Evolutionary conservation across 2,329 filamentous ascomycete species (phyloP).

Genomic region (Myriosclerotinia scirpicola): DNA sequence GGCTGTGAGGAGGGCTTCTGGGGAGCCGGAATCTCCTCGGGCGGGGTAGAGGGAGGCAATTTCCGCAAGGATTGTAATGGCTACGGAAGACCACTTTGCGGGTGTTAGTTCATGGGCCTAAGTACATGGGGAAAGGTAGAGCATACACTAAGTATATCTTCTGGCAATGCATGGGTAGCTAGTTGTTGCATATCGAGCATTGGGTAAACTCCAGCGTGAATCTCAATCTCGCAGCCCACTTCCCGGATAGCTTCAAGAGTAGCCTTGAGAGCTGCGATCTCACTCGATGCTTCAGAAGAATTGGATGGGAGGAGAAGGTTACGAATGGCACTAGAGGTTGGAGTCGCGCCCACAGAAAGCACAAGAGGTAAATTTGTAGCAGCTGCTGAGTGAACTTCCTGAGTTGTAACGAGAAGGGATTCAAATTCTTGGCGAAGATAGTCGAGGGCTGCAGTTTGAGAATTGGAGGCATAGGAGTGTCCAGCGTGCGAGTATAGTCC

Average conservation of each 20-base stretch:
- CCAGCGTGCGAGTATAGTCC: constrained; percentile 76
- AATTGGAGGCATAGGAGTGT: constrained; percentile 62
- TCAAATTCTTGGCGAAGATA: constrained; percentile 61
- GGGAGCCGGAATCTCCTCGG: constrained; percentile 49
- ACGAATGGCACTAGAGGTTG: constrained; percentile 67
- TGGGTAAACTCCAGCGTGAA: constrained; percentile 77
- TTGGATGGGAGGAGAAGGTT: constrained; percentile 49
- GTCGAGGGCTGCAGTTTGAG: constrained; percentile 57
- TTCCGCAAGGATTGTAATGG: constrained; percentile 68
- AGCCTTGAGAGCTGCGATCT: constrained; percentile 44
- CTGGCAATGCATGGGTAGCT: constrained; percentile 62
- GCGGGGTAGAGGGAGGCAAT: constrained; percentile 66
- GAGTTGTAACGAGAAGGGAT: constrained; percentile 50
- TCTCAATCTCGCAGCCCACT: constrained; percentile 55
- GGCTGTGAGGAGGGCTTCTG: constrained; percentile 67
- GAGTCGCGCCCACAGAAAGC: constrained; percentile 74
- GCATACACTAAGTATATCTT: constrained; percentile 25
- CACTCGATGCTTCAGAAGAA: constrained; percentile 32
- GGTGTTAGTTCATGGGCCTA: constrained; percentile 29
- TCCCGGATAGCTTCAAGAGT: constrained; percentile 45
- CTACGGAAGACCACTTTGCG: constrained; percentile 53
- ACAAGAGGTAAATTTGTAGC: constrained; percentile 43
- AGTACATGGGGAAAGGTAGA: no score
- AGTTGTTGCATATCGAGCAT: constrained; percentile 78
- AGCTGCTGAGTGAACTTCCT: constrained; percentile 35